These are phyloP conservation scores for Rosa multiflora DNA, from an alignment of 306 rosid genomes.

Conservation along the genomic window DNA sequence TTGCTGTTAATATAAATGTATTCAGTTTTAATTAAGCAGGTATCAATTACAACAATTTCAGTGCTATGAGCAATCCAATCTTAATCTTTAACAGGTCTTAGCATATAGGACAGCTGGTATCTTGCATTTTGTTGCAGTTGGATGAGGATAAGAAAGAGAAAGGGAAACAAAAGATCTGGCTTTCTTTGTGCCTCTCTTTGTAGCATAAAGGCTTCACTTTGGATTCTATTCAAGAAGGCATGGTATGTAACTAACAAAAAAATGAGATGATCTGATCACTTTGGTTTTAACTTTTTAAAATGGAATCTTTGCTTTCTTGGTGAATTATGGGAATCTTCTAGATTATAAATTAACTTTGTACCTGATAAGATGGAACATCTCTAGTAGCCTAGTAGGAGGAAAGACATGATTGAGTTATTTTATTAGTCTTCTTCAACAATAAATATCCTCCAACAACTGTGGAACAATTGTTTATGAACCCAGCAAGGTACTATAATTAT, in stretches of 20 bases:
- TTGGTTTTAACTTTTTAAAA: neutral
- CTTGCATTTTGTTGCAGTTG: conserved; percentile 68
- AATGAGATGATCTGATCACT: conserved; percentile 1
- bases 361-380: neutral
- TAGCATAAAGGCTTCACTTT: conserved; percentile 69
- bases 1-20: neutral
- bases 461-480: neutral
- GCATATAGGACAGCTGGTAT: conserved; percentile 78
- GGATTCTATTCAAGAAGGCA: conserved; percentile 85
- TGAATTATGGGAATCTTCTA: neutral
- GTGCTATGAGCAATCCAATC: conserved; percentile 12
- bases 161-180: conserved; percentile 83
- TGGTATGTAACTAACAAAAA: conserved; percentile 47
- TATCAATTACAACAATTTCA: neutral
- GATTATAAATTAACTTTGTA: neutral
- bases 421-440: neutral
- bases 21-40: neutral
- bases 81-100: conserved; percentile 42
- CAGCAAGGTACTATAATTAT: neutral
- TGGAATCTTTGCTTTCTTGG: neutral
- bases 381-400: neutral
- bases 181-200: conserved; percentile 81
- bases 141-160: conserved; percentile 78
- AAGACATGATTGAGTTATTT: neutral
- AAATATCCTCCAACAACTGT: neutral